Evolutionary conservation across 2,329 filamentous ascomycete genomes (phyloP), one percentile per base, ranked within the genome.

Genomic region (Epichloe brachyelytri): DNA sequence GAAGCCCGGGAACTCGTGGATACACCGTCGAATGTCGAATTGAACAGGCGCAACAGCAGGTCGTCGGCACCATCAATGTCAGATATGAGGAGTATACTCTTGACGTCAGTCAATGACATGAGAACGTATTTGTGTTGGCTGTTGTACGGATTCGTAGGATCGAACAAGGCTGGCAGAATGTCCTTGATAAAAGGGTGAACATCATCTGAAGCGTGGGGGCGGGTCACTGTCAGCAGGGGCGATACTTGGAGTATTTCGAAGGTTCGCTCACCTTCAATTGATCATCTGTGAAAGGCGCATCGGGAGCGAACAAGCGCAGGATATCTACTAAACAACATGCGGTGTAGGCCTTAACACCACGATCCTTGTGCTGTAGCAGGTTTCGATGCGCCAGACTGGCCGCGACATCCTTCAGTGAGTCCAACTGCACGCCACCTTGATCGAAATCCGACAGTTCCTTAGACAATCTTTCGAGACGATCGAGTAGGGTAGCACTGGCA

Each of bases 311-410:
- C 52, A 98, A 77, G 60, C 87, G 85, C 64, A 98, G 79, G 58
- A 98, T 86, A 65, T 98, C 93, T 50, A 96, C 89, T 54, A 97
- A 75, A 65, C 90, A 97, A 62, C 87, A 87, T 43, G 89, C 83
- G 34, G 87, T 80, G 73, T 86, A 95, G 26, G 93, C 91, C 67
- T 86, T 85, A 57, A 98, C 89, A 51, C 93, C 93, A 57, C 84
- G 86, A 67, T 98, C 93, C 71, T 95, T 95, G 70, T 98, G 93
- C 53, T 80, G 81, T 45, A 98, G 71, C 22, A 98, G 74, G 62
- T 93, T 88, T 54, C 84, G 82, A 56, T 83, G 82, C 5, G 84
- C 88, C 43, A 98, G 77, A 61, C 95, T 87, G 63, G 89, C 86
- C 49, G 91, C 88, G 55, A 95, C 86, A 48, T 84, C 82, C 55